Percentiles rank a stretch among this genome's conserved stretches.
phyloP scores from a whole-genome alignment of 2,329 filamentous ascomycete genomes.

The Microcera coccophila region DNA sequence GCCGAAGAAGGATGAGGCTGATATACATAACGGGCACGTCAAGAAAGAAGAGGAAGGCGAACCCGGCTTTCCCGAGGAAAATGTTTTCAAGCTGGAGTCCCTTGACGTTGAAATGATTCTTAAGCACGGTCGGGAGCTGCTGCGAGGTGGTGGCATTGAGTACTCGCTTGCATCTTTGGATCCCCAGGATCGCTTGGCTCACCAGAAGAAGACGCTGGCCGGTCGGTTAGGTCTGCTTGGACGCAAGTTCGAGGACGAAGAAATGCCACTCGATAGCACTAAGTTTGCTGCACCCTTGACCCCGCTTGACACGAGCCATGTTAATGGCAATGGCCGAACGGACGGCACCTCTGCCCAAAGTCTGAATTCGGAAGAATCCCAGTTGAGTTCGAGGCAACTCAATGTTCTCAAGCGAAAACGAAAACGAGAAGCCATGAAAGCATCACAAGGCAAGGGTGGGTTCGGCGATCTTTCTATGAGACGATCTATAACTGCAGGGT shows the following conservation, averaged over 20 bases:
- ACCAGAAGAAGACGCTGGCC: slow-evolving; percentile 84
- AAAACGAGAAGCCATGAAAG: slow-evolving; percentile 83
- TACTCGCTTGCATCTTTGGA: slow-evolving; percentile 79
- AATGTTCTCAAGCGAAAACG: slow-evolving; percentile 93
- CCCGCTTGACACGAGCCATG: slow-evolving; percentile 40
- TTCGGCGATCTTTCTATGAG: slow-evolving; percentile 81
- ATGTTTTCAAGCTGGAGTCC: slow-evolving; percentile 66
- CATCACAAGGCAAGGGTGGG: slow-evolving; percentile 78
- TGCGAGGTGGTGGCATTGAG: slow-evolving; percentile 83
- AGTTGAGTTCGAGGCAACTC: slow-evolving; percentile 85
- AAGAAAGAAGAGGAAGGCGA: slow-evolving; percentile 58
- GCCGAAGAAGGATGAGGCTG: slow-evolving; percentile 37
- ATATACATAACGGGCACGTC: slow-evolving; percentile 38
- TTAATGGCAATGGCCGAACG: slow-evolving; percentile 30
- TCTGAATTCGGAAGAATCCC: slow-evolving; percentile 57
- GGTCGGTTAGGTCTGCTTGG: slow-evolving; percentile 81
- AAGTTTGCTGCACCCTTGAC: slow-evolving; percentile 39
- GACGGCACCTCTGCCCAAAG: slow-evolving; percentile 38
- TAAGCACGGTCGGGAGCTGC: slow-evolving; percentile 75
- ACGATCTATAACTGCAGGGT: slow-evolving; percentile 56
- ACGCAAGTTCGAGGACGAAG: slow-evolving; percentile 79
- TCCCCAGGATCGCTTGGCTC: slow-evolving; percentile 71
- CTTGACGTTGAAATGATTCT: slow-evolving; percentile 78
- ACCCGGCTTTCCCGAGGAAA: slow-evolving; percentile 44
- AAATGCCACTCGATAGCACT: slow-evolving; percentile 59